Conservation (phyloP, 495 filamentous ascomycete genomes). For the Aspergillus bridgeri region DNA sequence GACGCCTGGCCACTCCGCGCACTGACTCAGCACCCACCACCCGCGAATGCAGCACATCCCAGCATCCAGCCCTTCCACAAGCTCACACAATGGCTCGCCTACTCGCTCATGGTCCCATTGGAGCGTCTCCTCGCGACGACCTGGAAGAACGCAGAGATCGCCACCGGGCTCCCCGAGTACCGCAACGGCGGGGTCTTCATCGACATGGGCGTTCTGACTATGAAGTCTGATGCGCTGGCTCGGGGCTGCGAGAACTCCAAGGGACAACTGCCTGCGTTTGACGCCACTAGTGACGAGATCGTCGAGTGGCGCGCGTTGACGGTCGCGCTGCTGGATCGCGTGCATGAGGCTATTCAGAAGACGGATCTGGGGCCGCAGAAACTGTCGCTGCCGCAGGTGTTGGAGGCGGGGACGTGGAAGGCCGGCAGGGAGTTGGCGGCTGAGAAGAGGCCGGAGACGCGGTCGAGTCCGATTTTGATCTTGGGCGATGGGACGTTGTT, state of each 20-base stretch:
- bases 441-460: slow-evolving; percentile 34
- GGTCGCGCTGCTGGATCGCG: slow-evolving; percentile 75
- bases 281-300: slow-evolving; percentile 76
- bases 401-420: slow-evolving; percentile 86
- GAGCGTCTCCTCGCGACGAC: slow-evolving; percentile 69
- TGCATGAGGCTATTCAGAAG: slow-evolving; percentile 57
- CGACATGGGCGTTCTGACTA: slow-evolving; percentile 72
- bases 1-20: slow-evolving; percentile 53
- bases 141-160: slow-evolving; percentile 71
- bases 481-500: slow-evolving; percentile 45
- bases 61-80: slow-evolving; percentile 68
- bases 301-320: slow-evolving; percentile 85
- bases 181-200: slow-evolving; percentile 83
- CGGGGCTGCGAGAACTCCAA: slow-evolving; percentile 40
- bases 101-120: slow-evolving; percentile 88
- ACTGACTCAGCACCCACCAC: slow-evolving; percentile 14
- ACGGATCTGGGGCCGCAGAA: slow-evolving; percentile 51
- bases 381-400: slow-evolving; percentile 70
- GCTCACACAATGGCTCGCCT: slow-evolving; percentile 85
- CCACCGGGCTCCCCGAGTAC: slow-evolving; percentile 85
- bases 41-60: slow-evolving; percentile 5
- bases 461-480: slow-evolving; percentile 44
- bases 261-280: slow-evolving; percentile 74
- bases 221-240: slow-evolving; percentile 64
- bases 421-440: slow-evolving; percentile 42